These are phyloP conservation scores for Carex littledalei DNA, from an alignment of 176 grass and related monocot species.

Conservation along the genomic window DNA sequence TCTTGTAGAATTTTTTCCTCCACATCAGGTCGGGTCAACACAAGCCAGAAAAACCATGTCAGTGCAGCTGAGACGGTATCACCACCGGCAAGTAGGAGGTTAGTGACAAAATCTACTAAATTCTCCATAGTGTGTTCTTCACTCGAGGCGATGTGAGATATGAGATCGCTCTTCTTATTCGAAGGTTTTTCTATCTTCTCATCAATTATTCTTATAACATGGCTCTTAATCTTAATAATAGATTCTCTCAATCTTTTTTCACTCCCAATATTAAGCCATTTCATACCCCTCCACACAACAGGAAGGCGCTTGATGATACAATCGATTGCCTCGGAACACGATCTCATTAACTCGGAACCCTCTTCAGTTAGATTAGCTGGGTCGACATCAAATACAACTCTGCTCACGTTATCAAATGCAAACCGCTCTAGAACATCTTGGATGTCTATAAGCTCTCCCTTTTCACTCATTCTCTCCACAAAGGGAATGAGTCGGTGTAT, in stretches of 20 bases:
- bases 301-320: constrained; percentile 11
- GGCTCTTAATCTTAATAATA: background rate
- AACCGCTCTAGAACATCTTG: constrained; percentile 56
- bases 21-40: constrained; percentile 17
- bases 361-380: constrained; percentile 34
- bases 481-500: constrained; percentile 37
- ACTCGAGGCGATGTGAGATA: constrained; percentile 21
- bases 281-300: constrained; percentile 23
- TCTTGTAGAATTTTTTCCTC: constrained; percentile 19
- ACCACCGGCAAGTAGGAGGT: constrained; percentile 31
- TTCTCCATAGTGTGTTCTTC: background rate
- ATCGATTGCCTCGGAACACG: constrained; percentile 32
- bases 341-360: constrained; percentile 29
- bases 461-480: background rate
- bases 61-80: constrained; percentile 31
- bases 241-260: constrained; percentile 16
- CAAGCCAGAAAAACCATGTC: constrained; percentile 36
- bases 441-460: constrained; percentile 29
- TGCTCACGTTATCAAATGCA: constrained; percentile 59
- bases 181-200: background rate
- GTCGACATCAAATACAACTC: constrained; percentile 47
- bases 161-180: background rate
- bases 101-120: constrained; percentile 24
- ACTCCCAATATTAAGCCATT: background rate
- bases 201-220: background rate